Percentiles rank a stretch among this genome's conserved stretches.
Conservation (phyloP, 2,329 filamentous ascomycete species). For the Xylaria sp. region DNA sequence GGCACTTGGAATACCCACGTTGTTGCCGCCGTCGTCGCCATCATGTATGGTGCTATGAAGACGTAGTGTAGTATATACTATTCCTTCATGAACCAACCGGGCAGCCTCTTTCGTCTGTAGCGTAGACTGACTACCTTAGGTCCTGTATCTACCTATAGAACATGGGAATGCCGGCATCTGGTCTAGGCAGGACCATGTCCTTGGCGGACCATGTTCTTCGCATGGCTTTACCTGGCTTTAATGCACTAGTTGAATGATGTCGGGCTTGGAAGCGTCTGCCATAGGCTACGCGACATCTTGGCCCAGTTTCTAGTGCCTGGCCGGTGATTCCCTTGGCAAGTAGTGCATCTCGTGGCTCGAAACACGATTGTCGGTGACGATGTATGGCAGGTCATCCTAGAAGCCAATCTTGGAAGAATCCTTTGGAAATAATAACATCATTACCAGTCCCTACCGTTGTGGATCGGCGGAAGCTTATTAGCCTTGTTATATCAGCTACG, state of each 20-base stretch:
- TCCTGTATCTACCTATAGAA: not conserved
- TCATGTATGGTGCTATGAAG: no score
- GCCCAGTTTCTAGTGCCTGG: not conserved
- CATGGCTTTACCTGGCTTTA: not conserved
- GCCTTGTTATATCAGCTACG: slow-evolving; percentile 1
- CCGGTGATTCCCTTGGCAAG: not conserved
- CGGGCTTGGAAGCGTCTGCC: not conserved
- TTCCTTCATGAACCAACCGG: not conserved
- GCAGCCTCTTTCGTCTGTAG: not conserved
- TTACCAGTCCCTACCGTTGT: not conserved
- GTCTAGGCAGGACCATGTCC: slow-evolving; percentile 11
- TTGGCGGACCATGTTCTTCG: slow-evolving; percentile 14
- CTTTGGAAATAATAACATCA: slow-evolving; percentile 11
- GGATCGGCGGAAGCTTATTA: slow-evolving; percentile 1
- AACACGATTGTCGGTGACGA: slow-evolving; percentile 24
- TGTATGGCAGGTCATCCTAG: not conserved
- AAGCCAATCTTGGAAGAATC: slow-evolving; percentile 22
- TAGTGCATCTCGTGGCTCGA: slow-evolving; percentile 8
- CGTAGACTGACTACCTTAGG: not conserved
- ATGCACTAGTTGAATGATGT: not conserved
- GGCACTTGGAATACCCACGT: not conserved
- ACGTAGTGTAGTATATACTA: not conserved
- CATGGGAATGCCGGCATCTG: slow-evolving; percentile 9
- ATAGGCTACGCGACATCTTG: slow-evolving; percentile 1
- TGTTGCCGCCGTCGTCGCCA: not conserved